Evolutionary conservation across 1,284 basidiomycete species (phyloP), one percentile per base, ranked within the genome.

Genomic region (Trichosporon sp.): DNA sequence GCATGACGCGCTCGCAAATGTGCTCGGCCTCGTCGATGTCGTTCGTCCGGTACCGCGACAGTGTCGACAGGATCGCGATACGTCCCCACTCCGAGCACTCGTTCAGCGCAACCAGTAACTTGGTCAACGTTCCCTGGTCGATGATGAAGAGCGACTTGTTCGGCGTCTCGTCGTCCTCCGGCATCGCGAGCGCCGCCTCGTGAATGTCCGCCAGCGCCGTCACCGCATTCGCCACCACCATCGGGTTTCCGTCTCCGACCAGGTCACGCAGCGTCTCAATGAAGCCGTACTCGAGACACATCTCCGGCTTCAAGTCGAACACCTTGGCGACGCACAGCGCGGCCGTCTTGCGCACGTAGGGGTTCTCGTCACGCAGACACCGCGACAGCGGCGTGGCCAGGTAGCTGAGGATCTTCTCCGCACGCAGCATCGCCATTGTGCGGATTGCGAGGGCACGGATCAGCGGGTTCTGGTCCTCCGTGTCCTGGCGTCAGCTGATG

Each of bases 31-130:
- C 97, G 83, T 94, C 92, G 70, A 92, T 91, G 77, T 97, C 95
- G 31, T 86, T 85, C 0, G 93, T 88, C 64, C 86, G 87, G 83
- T 98, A 99, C 64, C 92, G 88, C 9, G 92, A 87, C 53, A 99
- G 85, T 0, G 93, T 92, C 70, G 91, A 91, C 66, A 99, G 85
- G 64, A 99, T 90, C 1, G 94, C 93, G 25, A 99, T 94, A 68
- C 96, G 88, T 35, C 96, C 96, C 96, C 96, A 99, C 85, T 99
- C 96, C 0, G 96, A 97, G 81, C 96, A 98, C 84, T 98, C 97
- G 81, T 98, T 98, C 38, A 99, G 87, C 2, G 96, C 96, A 66
- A 98, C 91, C 69, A 99, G 87, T 3, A 99, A 88, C 81, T 97
- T 98, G 81, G 88, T 91, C 68, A 99, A 87, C 64, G 95, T 88